A percentile compares a stretch with the other conserved stretches of the same genome.
phyloP scores from a whole-genome alignment of 371 early-diverging fungal genomes.

The Zancudomyces culisetae region DNA sequence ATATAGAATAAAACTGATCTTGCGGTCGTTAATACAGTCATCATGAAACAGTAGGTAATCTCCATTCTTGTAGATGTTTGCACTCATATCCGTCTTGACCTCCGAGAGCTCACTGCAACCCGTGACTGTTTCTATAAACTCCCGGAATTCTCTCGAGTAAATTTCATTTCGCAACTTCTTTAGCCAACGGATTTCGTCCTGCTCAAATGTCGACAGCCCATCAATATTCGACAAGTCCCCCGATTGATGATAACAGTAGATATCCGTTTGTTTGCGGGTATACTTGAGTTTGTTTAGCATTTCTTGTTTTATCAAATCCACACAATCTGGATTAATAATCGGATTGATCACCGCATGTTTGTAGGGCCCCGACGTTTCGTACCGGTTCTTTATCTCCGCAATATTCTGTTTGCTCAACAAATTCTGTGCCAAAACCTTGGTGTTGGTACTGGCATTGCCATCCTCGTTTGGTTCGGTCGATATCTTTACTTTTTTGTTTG shows the following conservation, averaged over 20 bases:
- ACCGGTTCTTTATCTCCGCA: slow-evolving; percentile 3
- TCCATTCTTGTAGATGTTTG: slow-evolving; percentile 36
- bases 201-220: slow-evolving; percentile 36
- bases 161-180: slow-evolving; percentile 43
- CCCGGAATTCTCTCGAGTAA: slow-evolving; percentile 45
- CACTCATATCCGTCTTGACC: slow-evolving; percentile 43
- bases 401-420: too few species aligned
- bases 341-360: slow-evolving; percentile 37
- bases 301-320: slow-evolving; percentile 40
- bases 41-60: slow-evolving; percentile 60
- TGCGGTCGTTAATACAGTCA: slow-evolving; percentile 59
- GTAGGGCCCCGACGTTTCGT: slow-evolving; percentile 32
- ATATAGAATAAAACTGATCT: slow-evolving; percentile 55
- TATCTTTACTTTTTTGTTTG: too few species aligned
- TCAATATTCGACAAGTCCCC: slow-evolving; percentile 65
- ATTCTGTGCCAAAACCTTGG: too few species aligned
- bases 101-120: slow-evolving; percentile 45
- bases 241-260: slow-evolving; percentile 55
- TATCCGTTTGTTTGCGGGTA: slow-evolving; percentile 58
- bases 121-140: slow-evolving; percentile 38
- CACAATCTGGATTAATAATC: slow-evolving; percentile 33
- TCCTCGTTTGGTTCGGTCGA: too few species aligned
- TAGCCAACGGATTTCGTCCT: slow-evolving; percentile 25
- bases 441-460: too few species aligned
- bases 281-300: slow-evolving; percentile 36